Evolutionary conservation across 768 basidiomycete species (phyloP).

Genomic region (Rhizopogon roseolus): DNA sequence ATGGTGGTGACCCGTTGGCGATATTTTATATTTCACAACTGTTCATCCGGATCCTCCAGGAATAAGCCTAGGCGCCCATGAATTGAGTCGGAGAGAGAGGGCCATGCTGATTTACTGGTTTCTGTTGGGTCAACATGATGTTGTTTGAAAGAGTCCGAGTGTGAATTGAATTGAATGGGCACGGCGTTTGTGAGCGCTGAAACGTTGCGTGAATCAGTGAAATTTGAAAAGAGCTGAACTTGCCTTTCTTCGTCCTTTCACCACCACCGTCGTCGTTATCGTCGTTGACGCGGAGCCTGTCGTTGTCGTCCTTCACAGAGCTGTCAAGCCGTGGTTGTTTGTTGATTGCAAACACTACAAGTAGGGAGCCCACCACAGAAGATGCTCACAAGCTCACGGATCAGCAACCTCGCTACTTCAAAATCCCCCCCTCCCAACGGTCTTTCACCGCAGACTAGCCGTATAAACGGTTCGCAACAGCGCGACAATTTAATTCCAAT

Average conservation of each 20-base stretch:
- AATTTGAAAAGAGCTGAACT: background rate
- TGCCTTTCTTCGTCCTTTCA: constrained; percentile 5
- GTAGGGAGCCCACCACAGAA: constrained; percentile 15
- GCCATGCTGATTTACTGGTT: too few species aligned
- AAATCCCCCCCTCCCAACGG: constrained; percentile 21
- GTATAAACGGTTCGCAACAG: constrained; percentile 21
- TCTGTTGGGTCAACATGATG: background rate
- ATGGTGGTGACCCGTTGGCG: too few species aligned
- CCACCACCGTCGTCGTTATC: constrained; percentile 4
- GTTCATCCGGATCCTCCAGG: too few species aligned
- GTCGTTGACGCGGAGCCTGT: constrained; percentile 5
- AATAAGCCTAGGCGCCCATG: too few species aligned
- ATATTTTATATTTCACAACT: too few species aligned
- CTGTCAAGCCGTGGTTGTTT: constrained; percentile 22
- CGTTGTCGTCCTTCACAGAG: constrained; percentile 4
- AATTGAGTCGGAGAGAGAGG: background rate
- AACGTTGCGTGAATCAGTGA: background rate
- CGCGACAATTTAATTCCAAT: constrained; percentile 26
- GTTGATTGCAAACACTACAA: constrained; percentile 21
- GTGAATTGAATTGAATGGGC: too few species aligned
- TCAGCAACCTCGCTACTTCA: constrained; percentile 23
- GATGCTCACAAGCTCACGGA: constrained; percentile 30
- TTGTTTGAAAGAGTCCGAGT: too few species aligned
- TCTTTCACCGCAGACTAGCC: constrained; percentile 11
- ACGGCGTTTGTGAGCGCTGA: background rate